Conservation (phyloP, 495 filamentous ascomycete species). For the Saxophila tyrrhenica region DNA sequence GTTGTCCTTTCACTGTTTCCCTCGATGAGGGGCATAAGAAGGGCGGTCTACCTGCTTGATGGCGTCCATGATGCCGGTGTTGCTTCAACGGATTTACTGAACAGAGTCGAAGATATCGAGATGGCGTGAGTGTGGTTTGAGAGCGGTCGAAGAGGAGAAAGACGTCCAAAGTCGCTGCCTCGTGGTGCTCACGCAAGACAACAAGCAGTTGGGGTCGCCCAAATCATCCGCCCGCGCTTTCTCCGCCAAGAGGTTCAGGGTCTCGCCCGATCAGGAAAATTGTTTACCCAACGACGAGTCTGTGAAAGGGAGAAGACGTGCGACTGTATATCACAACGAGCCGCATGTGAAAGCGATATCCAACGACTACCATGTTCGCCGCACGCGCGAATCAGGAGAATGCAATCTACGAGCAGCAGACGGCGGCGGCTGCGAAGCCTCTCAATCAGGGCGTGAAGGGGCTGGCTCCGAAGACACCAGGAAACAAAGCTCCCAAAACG, state of each 20-base stretch:
- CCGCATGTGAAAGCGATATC: not conserved
- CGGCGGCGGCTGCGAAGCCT: slow-evolving; percentile 65
- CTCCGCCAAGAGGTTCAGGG: not conserved
- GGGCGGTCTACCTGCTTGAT: slow-evolving; percentile 64
- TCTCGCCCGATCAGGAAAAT: too few relatives aligned
- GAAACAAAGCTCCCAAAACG: slow-evolving; percentile 65
- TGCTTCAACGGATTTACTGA: not conserved
- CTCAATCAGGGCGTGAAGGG: slow-evolving; percentile 55
- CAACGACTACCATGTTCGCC: slow-evolving; percentile 51
- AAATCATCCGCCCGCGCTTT: not conserved
- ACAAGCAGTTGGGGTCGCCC: not conserved
- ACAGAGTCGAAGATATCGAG: not conserved
- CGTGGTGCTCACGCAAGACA: not conserved
- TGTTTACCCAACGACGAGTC: too few relatives aligned
- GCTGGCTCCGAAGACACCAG: slow-evolving; percentile 66
- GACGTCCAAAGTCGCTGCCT: not conserved
- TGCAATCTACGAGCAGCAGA: slow-evolving; percentile 61
- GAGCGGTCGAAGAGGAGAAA: not conserved
- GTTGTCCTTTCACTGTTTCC: not conserved
- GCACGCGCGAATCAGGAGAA: slow-evolving; percentile 80
- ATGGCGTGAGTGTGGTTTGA: not conserved
- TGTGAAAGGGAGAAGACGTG: too few relatives aligned
- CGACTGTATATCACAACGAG: not conserved
- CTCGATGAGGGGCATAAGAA: not conserved
- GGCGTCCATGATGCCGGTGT: slow-evolving; percentile 43